Percentiles rank a stretch among this genome's conserved stretches.
phyloP scores from a whole-genome alignment of 2,329 filamentous ascomycete genomes.

The Verticillium nonalfalfae region DNA sequence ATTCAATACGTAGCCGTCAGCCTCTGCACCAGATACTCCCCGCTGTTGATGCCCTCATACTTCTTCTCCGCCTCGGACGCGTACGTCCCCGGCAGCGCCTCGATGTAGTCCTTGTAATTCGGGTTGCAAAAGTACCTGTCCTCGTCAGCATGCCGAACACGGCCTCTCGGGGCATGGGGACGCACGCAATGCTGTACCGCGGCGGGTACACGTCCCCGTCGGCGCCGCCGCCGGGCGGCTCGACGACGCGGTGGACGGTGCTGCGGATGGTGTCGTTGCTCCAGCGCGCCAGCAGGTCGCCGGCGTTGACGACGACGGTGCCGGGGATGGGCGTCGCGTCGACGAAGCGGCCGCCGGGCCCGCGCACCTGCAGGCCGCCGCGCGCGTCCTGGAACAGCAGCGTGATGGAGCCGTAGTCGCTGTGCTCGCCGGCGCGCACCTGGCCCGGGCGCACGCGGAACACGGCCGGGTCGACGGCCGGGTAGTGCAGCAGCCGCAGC shows the following conservation, averaged over 20 bases:
- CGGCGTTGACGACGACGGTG: conserved; percentile 84
- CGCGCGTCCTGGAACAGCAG: conserved; percentile 54
- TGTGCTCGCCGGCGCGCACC: conserved; percentile 74
- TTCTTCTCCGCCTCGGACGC: conserved; percentile 61
- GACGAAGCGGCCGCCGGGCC: conserved; percentile 70
- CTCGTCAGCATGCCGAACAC: background rate
- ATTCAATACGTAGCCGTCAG: conserved; percentile 61
- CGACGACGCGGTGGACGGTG: conserved; percentile 84
- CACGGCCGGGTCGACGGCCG: conserved; percentile 56
- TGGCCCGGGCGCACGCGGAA: conserved; percentile 63
- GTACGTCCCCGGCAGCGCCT: conserved; percentile 76
- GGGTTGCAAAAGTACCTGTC: conserved; percentile 80
- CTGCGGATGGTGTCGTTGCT: conserved; percentile 88
- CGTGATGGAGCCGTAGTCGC: conserved; percentile 57
- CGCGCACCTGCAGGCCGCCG: conserved; percentile 54
- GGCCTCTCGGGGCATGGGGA: conserved; percentile 10
- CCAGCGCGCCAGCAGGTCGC: conserved; percentile 81
- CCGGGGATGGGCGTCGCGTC: conserved; percentile 76
- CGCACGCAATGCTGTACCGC: conserved; percentile 77
- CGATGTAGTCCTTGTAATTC: conserved; percentile 68
- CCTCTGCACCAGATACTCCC: conserved; percentile 74
- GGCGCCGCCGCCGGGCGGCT: conserved; percentile 59
- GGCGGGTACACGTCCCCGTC: conserved; percentile 59
- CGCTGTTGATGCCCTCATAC: conserved; percentile 71
- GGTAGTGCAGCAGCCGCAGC: conserved; percentile 72